Base-by-base conservation (phyloP, 1,284 basidiomycete genomes). In the Marasmius sp. region DNA sequence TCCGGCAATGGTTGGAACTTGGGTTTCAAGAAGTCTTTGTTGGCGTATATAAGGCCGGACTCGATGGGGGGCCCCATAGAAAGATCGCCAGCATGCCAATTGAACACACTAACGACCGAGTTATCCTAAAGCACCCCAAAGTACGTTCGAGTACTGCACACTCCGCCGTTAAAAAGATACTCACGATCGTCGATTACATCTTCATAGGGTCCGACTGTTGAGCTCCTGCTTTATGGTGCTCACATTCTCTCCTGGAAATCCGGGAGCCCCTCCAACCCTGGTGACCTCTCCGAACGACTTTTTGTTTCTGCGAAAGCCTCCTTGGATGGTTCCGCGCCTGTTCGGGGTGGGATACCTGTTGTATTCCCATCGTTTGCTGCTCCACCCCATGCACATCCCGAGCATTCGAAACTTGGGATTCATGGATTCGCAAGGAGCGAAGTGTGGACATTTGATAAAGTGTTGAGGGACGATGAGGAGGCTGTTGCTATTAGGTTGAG, bases 401-500 rank as follows among this genome's bases (percentile, higher is more conserved):
- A 59, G 36, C 58, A 59, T 38, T 18, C 38, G 18, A 59, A 59
- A 50, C 38, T 59, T 48, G 58, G 48, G 6, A 20, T 37, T 7
- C 58, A 59, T 22, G 58, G 58, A 16, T 59, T 59, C 20, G 58
- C 58, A 3, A 55, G 59, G 16, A 61, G 16, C 36, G 59, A 61
- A 37, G 14, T 49, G 11, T 59, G 58, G 58, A 37, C 47, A 36
- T 53, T 47, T 20, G 48, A 50, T 33, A 50, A 37, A 6, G 39
- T 38, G 22, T 20, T 43, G 3, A 20, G 27, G 9, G 49, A 53
- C 36, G 50, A 38, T 16, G 60, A 57, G 36, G 27, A 84, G 20
- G 85, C 85, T 7, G 90, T 95, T 6, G 89, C 90, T 27, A 83
- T 93, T 48, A 83, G 84, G 65, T 77, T 96, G 49, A 81, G 92